Evolutionary conservation across 2,329 filamentous ascomycete species (phyloP).

Genomic region (Arthrobotrys sinensis): DNA sequence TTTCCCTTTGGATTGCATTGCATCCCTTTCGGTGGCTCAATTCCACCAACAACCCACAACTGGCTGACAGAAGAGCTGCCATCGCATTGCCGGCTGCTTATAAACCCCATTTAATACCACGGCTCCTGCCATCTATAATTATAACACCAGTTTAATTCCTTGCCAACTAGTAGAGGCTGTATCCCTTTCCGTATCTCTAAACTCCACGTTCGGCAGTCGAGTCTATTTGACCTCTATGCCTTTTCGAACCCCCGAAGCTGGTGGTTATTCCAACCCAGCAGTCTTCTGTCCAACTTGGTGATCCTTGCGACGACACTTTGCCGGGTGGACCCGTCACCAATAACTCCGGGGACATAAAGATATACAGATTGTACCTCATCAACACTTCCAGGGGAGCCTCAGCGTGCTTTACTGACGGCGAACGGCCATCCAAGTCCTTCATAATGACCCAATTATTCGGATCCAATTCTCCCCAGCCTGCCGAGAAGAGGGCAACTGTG

Average conservation of each 20-base stretch:
- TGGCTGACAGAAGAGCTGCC: constrained; percentile 25
- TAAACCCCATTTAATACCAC: constrained; percentile 24
- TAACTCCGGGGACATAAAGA: not conserved
- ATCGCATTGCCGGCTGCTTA: constrained; percentile 25
- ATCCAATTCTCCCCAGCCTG: constrained; percentile 43
- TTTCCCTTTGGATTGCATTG: not conserved
- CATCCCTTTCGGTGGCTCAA: not conserved
- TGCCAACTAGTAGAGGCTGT: not conserved
- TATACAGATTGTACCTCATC: constrained; percentile 4
- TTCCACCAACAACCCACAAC: constrained; percentile 1
- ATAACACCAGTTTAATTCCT: constrained; percentile 3
- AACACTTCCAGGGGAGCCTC: not conserved
- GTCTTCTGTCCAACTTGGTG: constrained; percentile 2
- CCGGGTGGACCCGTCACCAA: not conserved
- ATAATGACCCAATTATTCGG: constrained; percentile 58
- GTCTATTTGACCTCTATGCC: constrained; percentile 25
- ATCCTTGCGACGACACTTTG: constrained; percentile 23
- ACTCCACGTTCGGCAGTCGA: not conserved
- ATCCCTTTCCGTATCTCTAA: not conserved
- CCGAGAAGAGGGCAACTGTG: constrained; percentile 43
- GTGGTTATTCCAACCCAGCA: constrained; percentile 14
- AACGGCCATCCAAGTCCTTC: not conserved
- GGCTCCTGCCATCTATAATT: not conserved
- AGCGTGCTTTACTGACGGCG: not conserved
- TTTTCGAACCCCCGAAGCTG: constrained; percentile 30